Percentiles rank a stretch among this genome's conserved stretches.
These are phyloP conservation scores for Astrothelium macrocarpum DNA, from an alignment of 495 filamentous ascomycete species.

Conservation along the genomic window DNA sequence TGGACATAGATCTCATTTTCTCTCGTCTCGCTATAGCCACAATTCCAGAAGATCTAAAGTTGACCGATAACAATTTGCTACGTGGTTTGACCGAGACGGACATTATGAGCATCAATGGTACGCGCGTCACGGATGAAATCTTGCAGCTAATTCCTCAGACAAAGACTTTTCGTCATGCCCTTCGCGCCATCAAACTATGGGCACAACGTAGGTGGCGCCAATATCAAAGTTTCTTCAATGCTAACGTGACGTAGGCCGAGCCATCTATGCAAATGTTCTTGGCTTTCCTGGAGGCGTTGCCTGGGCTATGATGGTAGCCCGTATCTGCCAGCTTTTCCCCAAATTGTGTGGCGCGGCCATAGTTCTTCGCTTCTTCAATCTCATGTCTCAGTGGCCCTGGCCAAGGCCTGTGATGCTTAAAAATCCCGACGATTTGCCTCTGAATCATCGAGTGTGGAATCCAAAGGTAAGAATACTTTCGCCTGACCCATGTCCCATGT, in stretches of 20 bases:
- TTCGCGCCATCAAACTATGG: slow-evolving; percentile 93
- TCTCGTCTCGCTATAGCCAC: slow-evolving; percentile 62
- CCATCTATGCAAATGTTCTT: slow-evolving; percentile 89
- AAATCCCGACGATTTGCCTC: slow-evolving; percentile 69
- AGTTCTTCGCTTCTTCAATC: slow-evolving; percentile 83
- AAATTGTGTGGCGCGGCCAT: slow-evolving; percentile 78
- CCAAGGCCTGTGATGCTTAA: slow-evolving; percentile 85
- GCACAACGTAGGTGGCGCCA: slow-evolving; percentile 55
- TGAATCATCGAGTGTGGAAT: slow-evolving; percentile 85
- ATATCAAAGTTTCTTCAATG: background rate
- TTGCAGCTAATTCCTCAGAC: slow-evolving; percentile 78
- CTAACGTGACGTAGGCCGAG: slow-evolving; percentile 45
- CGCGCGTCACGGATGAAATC: slow-evolving; percentile 85
- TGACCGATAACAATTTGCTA: slow-evolving; percentile 74
- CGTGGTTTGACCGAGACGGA: slow-evolving; percentile 78
- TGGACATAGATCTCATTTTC: slow-evolving; percentile 93
- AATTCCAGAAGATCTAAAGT: slow-evolving; percentile 59
- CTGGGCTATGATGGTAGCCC: slow-evolving; percentile 93
- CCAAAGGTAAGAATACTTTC: slow-evolving; percentile 51
- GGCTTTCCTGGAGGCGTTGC: slow-evolving; percentile 95
- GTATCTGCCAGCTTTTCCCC: slow-evolving; percentile 96
- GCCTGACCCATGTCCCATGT: background rate
- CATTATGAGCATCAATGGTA: slow-evolving; percentile 83
- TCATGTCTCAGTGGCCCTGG: slow-evolving; percentile 89
- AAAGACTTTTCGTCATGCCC: slow-evolving; percentile 75